Base-by-base conservation (phyloP, 2,329 filamentous ascomycete species). In the Diaporthe nobilis region DNA sequence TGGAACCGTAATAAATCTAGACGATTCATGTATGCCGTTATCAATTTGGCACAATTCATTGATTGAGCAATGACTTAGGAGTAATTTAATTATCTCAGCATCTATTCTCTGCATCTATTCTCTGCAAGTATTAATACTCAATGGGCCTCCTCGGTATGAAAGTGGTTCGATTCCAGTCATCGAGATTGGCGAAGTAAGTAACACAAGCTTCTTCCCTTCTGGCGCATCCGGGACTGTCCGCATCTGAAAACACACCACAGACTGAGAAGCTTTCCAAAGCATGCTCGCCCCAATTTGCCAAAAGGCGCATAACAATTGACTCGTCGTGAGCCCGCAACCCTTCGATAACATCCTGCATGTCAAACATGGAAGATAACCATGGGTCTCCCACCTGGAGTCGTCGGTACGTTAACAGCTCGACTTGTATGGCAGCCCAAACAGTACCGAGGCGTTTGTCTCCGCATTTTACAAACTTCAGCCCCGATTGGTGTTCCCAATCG, bases 391-490 rank as follows among this genome's bases (percentile, higher is more conserved):
- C 44, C 28, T 31, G 1, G 57, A 73, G 44, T 44, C 71, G 13
- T 15, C 58, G 57, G 58, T 73, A 73, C 9, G 25, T 65, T 13
- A 65, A 55, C 0, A 73, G 2, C 31, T 73, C 71, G 9, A 55
- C 71, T 39, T 73, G 71, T 44, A 55, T 65, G 17, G 71, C 58
- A 63, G 57, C 71, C 71, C 71, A 63, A 53, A 73, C 34, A 15
- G 22, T 61, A 15, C 58, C 58, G 1, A 73, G 28, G 1, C 42
- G 31, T 1, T 31, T n/a, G 37, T 73, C 57, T 25, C 58, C 71
- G 10, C 71, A 73, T 6, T 39, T 2, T 17, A 34, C 22, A 9
- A 22, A 12, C 0, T 15, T 8, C 0, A 5, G 28, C 51, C 28
- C 17, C 37, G 39, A 3, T 4, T 28, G 3, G 28, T 4, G 28